Evolutionary conservation across 345 rosid species (phyloP), one percentile per base, ranked within the genome.

Genomic region (Salix suchowensis): DNA sequence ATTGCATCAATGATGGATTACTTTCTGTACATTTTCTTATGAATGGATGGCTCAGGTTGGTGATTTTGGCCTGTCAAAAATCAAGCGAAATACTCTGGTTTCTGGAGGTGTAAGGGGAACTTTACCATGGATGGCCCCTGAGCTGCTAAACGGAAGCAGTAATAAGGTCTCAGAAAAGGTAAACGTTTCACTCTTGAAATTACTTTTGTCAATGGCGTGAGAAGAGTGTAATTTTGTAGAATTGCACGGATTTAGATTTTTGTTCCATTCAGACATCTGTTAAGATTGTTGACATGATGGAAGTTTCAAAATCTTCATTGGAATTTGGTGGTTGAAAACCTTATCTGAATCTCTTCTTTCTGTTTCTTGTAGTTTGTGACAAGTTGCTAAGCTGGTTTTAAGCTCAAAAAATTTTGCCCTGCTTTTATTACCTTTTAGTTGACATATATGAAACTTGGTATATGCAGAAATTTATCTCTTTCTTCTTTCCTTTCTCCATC

Each of bases 111-210:
- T 89, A 52, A 86, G 93, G 54, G 97, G 97, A 80, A 92, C 97
- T 73, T 82, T 92, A 73, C 97, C 97, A 21, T 92, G 97, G 97
- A 92, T 90, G 97, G 97, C 97, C 46, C 97, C 94, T 0, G 97
- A 92, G 83, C 88, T 92, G 78, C 86, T 90, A 74, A 90, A 89
- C 66, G 93, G 94, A 62, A 82, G 89, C 78, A 89, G 93, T 84
- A 90, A 75, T 66, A 90, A 92, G 87, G 97, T 92, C 80, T 92
- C 97, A 19, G 94, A 92, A 74, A 92, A 92, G 88, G 97, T 92
- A 85, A 82, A 32, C 55, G 15, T 28, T 44, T 42, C 77, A 28
- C 30, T 21, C 69, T 54, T 65, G 58, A 40, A 55, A 74, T 21
- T 46, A 23, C 15, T 24, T 37, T 77, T 69, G 36, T 16, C 32